Percentiles rank a stretch among this genome's conserved stretches.
These are phyloP conservation scores for Linum usitatissimum DNA, from an alignment of 345 rosid species.

Conservation along the genomic window DNA sequence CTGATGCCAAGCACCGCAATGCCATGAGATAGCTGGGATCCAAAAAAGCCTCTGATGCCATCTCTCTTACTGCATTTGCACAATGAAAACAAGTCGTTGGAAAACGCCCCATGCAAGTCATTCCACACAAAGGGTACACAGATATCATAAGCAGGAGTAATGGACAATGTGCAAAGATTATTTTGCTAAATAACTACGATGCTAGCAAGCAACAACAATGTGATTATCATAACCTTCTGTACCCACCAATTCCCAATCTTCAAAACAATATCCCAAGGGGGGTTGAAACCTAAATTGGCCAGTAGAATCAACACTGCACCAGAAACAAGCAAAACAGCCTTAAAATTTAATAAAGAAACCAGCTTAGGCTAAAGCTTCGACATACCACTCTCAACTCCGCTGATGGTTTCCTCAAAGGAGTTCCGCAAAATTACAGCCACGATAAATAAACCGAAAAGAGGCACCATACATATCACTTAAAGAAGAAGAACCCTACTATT, in stretches of 20 bases:
- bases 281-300: no score
- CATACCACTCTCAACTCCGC: background rate
- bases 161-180: no score
- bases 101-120: background rate
- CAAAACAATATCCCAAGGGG: no score
- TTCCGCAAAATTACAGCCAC: background rate
- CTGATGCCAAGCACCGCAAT: background rate
- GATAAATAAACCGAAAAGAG: background rate
- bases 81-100: background rate
- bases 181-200: no score
- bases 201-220: no score
- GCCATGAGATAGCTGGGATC: conserved; percentile 10
- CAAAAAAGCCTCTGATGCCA: conserved; percentile 11
- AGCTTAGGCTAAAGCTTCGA: background rate
- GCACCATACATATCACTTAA: background rate
- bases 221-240: no score
- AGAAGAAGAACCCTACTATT: background rate
- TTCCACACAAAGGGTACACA: no score
- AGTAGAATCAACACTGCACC: no score
- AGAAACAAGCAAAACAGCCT: no score
- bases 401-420: background rate
- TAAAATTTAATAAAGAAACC: background rate
- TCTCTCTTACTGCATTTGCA: conserved; percentile 6
- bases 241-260: no score
- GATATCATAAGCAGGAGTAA: no score